phyloP scores from a whole-genome alignment of 2,329 filamentous ascomycete species.

The Fusarium robinianum region DNA sequence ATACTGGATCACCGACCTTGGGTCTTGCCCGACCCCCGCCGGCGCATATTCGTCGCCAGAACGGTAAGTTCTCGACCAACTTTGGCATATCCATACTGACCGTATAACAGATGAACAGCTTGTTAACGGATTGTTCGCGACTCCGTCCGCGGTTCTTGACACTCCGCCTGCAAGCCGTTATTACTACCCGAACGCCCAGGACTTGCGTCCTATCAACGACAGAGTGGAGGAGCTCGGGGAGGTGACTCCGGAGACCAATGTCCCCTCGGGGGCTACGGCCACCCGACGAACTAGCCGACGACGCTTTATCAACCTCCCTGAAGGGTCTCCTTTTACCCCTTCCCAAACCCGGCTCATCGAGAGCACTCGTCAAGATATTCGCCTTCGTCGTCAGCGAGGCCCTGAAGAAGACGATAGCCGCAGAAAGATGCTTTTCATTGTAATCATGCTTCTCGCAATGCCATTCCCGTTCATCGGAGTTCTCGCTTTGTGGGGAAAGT shows the following conservation, averaged over 20 bases:
- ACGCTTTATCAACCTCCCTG: conserved; percentile 2
- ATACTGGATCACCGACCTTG: too few species aligned
- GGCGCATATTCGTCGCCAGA: too few species aligned
- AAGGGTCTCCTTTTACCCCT: conserved; percentile 35
- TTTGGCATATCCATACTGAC: too few species aligned
- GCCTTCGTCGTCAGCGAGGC: conserved; percentile 37
- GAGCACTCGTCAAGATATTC: conserved; percentile 38
- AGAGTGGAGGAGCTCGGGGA: too few species aligned
- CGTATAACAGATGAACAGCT: too few species aligned
- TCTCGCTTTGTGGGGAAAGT: conserved; percentile 49
- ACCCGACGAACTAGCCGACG: neutral
- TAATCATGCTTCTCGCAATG: conserved; percentile 46
- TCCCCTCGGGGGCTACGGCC: neutral
- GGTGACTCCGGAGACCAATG: neutral
- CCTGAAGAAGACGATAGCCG: conserved; percentile 36
- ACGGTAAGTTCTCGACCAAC: too few species aligned
- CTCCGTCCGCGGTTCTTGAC: too few species aligned
- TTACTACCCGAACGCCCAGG: too few species aligned
- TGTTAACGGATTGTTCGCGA: too few species aligned
- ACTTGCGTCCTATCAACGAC: neutral
- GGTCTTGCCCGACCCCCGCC: too few species aligned
- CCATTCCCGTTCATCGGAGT: conserved; percentile 54
- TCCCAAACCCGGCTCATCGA: conserved; percentile 41
- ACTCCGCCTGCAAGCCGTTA: too few species aligned
- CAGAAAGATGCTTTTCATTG: conserved; percentile 45